Evolutionary conservation across 179 eudicot genomes (phyloP).

Genomic region (Beta corolliflora): DNA sequence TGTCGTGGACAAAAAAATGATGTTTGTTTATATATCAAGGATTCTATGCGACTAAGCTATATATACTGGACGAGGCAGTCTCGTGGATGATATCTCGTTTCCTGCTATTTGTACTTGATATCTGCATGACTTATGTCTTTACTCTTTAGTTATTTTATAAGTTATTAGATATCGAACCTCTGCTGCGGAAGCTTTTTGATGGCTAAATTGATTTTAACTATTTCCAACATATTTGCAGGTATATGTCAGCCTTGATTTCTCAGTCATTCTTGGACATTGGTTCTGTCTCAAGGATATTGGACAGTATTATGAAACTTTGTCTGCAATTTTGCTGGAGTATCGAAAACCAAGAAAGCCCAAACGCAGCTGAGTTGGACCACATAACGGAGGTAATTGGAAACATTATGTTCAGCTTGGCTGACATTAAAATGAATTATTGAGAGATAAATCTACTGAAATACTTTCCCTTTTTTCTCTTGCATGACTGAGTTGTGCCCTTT

Average conservation of each 20-base stretch:
- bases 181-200: constrained; percentile 4
- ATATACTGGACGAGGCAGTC: background rate
- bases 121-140: background rate
- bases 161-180: background rate
- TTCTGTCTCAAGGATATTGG: constrained; percentile 93
- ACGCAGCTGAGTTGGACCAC: constrained; percentile 72
- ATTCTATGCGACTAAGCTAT: background rate
- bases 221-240: constrained; percentile 77
- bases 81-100: background rate
- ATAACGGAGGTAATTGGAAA: constrained; percentile 75
- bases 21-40: background rate
- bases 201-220: background rate
- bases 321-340: constrained; percentile 93
- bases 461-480: background rate
- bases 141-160: background rate
- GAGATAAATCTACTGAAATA: background rate
- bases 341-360: constrained; percentile 80
- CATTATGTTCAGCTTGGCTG: background rate
- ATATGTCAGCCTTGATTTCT: constrained; percentile 93
- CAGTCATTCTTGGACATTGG: constrained; percentile 99
- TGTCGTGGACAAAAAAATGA: background rate
- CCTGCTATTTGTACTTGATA: background rate
- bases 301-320: constrained; percentile 94
- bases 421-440: background rate
- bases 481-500: constrained; percentile 3